These are phyloP conservation scores for Calophaca sinica DNA, from an alignment of 306 rosid genomes.

Conservation along the genomic window DNA sequence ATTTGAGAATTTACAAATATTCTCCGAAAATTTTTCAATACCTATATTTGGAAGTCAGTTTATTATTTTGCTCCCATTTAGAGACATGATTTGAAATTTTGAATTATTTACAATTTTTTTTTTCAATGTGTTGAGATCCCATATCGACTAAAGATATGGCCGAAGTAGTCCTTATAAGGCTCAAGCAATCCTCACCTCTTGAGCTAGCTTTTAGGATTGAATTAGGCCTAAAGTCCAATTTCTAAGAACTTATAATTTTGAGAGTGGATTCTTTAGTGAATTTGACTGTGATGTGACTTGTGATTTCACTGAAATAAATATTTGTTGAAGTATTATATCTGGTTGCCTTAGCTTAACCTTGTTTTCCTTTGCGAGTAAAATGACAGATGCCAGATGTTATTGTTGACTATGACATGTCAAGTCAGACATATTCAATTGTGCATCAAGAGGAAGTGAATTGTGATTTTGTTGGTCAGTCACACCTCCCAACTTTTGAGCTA, in stretches of 20 bases:
- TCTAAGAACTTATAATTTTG: constrained; percentile 1
- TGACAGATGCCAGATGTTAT: constrained; percentile 90
- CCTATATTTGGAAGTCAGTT: neutral
- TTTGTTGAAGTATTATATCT: constrained; percentile 3
- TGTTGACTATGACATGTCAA: constrained; percentile 88
- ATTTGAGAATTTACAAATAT: neutral
- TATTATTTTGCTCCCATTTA: neutral
- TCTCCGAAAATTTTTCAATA: constrained; percentile 1
- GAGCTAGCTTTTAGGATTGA: too few relatives aligned
- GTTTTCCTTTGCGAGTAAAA: constrained; percentile 13
- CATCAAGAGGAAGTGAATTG: constrained; percentile 85
- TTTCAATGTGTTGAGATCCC: neutral
- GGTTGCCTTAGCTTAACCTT: constrained; percentile 27
- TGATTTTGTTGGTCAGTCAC: constrained; percentile 52
- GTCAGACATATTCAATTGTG: constrained; percentile 63
- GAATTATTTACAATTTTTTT: neutral
- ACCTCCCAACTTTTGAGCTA: constrained; percentile 39
- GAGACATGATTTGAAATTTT: neutral
- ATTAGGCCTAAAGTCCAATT: too few relatives aligned
- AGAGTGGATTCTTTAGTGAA: constrained; percentile 15
- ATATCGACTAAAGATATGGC: too few relatives aligned
- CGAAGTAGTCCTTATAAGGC: too few relatives aligned
- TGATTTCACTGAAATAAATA: constrained; percentile 33
- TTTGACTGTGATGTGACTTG: constrained; percentile 7
- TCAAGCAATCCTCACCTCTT: too few relatives aligned